Conservation (phyloP, 768 basidiomycete genomes). For the Collybia nuda region DNA sequence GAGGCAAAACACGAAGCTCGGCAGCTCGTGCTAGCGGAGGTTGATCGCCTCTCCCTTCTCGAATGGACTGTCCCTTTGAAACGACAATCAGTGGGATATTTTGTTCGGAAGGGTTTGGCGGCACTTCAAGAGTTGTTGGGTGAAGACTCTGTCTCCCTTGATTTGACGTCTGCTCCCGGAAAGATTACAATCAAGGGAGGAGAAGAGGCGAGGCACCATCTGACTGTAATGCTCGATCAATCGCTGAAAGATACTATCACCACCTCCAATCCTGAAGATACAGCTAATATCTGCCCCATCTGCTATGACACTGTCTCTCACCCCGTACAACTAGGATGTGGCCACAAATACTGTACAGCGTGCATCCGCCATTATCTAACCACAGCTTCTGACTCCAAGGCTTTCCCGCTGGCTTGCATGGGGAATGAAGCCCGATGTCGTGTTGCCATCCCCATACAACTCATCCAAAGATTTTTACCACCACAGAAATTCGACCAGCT, state of each 20-base stretch:
- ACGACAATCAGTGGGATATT: slow-evolving; percentile 42
- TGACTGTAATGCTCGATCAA: slow-evolving; percentile 43
- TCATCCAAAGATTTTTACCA: slow-evolving; percentile 51
- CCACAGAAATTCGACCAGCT: slow-evolving; percentile 50
- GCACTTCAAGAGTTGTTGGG: slow-evolving; percentile 53
- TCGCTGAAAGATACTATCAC: slow-evolving; percentile 24
- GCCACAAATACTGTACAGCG: slow-evolving; percentile 48
- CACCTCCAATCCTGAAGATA: background rate
- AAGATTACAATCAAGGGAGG: slow-evolving; percentile 54
- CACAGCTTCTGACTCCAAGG: slow-evolving; percentile 36
- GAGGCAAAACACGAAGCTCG: slow-evolving; percentile 40
- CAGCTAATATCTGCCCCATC: slow-evolving; percentile 44
- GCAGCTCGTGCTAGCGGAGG: slow-evolving; percentile 43
- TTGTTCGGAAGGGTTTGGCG: slow-evolving; percentile 48
- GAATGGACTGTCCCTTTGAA: slow-evolving; percentile 40
- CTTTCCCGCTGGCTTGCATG: slow-evolving; percentile 56
- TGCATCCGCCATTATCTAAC: slow-evolving; percentile 49
- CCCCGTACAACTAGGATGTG: slow-evolving; percentile 44
- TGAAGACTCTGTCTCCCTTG: slow-evolving; percentile 49
- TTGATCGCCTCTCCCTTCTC: slow-evolving; percentile 43
- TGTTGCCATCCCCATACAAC: slow-evolving; percentile 48
- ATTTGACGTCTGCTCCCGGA: slow-evolving; percentile 31
- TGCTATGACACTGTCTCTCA: slow-evolving; percentile 46
- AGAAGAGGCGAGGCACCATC: slow-evolving; percentile 50
- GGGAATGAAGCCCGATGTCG: slow-evolving; percentile 58